phyloP scores from a whole-genome alignment of 2,329 filamentous ascomycete species.

The Daldinia sp. region DNA sequence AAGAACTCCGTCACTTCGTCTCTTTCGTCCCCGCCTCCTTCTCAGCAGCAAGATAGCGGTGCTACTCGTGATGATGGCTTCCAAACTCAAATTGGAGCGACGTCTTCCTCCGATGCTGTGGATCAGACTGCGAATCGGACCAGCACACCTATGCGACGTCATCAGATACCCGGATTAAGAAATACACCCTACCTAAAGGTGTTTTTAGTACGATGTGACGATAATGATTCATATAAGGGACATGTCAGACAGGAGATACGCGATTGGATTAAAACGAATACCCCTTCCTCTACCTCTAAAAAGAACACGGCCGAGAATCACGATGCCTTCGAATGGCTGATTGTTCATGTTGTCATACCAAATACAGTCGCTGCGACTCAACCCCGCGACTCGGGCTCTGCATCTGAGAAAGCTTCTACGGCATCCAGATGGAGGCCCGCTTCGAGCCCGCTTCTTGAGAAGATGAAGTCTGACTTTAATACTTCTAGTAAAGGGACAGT shows the following conservation, averaged over 20 bases:
- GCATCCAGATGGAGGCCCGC: slow-evolving; percentile 82
- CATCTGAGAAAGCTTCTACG: slow-evolving; percentile 68
- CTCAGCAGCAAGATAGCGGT: slow-evolving; percentile 50
- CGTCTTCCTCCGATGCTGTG: slow-evolving; percentile 54
- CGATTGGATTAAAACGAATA: slow-evolving; percentile 90
- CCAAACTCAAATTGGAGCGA: slow-evolving; percentile 63
- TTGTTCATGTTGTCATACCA: slow-evolving; percentile 91
- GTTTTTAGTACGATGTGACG: slow-evolving; percentile 90
- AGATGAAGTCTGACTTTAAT: slow-evolving; percentile 91
- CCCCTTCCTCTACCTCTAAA: slow-evolving; percentile 69
- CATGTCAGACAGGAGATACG: slow-evolving; percentile 81
- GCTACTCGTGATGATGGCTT: slow-evolving; percentile 68
- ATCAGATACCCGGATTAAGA: slow-evolving; percentile 94
- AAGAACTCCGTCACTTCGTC: slow-evolving; percentile 54
- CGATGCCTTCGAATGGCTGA: slow-evolving; percentile 95
- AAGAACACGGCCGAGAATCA: slow-evolving; percentile 87
- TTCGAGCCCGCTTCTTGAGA: slow-evolving; percentile 87
- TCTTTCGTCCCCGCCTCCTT: slow-evolving; percentile 53
- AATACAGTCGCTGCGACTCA: slow-evolving; percentile 85
- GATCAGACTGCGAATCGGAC: slow-evolving; percentile 55
- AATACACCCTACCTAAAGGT: slow-evolving; percentile 95
- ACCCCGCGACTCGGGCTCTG: slow-evolving; percentile 70
- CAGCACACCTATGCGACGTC: slow-evolving; percentile 70
- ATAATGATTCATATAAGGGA: slow-evolving; percentile 92
- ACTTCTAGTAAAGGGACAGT: slow-evolving; percentile 74